phyloP scores from a whole-genome alignment of 441 rosid species.

The Syzygium malaccense region DNA sequence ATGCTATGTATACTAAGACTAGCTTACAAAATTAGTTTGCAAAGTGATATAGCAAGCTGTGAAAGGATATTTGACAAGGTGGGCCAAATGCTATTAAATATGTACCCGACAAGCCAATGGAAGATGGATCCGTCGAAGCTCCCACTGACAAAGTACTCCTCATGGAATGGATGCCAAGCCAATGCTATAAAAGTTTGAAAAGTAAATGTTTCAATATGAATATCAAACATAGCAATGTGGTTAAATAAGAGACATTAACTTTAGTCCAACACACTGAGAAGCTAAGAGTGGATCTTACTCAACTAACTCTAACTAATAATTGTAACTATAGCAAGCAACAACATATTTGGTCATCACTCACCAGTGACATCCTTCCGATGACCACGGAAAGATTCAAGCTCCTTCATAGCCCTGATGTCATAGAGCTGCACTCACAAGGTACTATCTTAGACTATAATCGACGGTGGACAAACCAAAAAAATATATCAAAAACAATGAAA shows the following conservation, averaged over 20 bases:
- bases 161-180: slow-evolving; percentile 99
- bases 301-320: background rate
- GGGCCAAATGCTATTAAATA: background rate
- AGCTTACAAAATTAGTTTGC: background rate
- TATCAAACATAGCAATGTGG: background rate
- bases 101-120: slow-evolving; percentile 97
- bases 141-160: slow-evolving; percentile 98
- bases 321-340: background rate
- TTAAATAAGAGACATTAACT: background rate
- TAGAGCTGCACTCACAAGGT: slow-evolving; percentile 54
- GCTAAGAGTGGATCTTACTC: background rate
- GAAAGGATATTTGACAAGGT: background rate
- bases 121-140: slow-evolving; percentile 90
- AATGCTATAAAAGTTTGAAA: slow-evolving; percentile 35
- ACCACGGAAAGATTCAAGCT: slow-evolving; percentile 96
- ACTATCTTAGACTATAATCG: background rate
- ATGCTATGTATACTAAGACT: background rate
- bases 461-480: background rate
- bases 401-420: slow-evolving; percentile 97
- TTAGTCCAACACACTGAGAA: background rate
- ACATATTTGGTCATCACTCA: slow-evolving; percentile 26
- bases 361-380: slow-evolving; percentile 91
- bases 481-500: background rate
- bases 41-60: background rate
- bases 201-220: background rate